phyloP scores from a whole-genome alignment of 2,329 filamentous ascomycete genomes.

The Fusarium buharicum region DNA sequence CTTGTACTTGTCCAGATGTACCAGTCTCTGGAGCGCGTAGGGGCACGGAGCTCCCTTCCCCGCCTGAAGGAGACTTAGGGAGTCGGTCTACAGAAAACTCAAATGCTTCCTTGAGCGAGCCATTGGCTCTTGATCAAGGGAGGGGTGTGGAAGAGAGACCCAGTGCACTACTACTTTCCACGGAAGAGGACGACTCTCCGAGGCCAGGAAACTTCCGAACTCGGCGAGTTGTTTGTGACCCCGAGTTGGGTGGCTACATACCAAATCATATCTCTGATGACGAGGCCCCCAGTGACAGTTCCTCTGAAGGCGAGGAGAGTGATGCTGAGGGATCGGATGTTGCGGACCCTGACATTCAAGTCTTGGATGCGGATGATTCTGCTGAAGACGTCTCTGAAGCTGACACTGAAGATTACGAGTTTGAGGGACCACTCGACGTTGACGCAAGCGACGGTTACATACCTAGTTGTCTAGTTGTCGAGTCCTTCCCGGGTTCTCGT shows the following conservation, averaged over 20 bases:
- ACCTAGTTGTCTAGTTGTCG: not conserved
- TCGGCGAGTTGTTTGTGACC: not conserved
- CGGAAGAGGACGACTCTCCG: not conserved
- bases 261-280: no score
- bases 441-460: not conserved
- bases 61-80: slow-evolving; percentile 1
- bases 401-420: not conserved
- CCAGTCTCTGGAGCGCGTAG: not conserved
- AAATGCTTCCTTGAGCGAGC: not conserved
- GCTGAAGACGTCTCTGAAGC: not conserved
- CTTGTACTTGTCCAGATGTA: not conserved
- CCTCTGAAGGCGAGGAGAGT: not conserved
- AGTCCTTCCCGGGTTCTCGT: not conserved
- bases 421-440: not conserved
- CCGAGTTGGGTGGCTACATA: not conserved
- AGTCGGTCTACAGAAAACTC: not conserved
- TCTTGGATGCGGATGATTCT: not conserved
- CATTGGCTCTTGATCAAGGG: not conserved
- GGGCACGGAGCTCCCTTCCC: not conserved
- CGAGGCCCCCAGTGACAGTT: no score
- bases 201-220: slow-evolving; percentile 4
- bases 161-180: not conserved
- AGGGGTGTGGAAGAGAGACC: slow-evolving; percentile 1
- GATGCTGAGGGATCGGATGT: not conserved
- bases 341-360: not conserved